Evolutionary conservation across 116 monocot species (phyloP).

Genomic region (Dioscorea cayenensis): DNA sequence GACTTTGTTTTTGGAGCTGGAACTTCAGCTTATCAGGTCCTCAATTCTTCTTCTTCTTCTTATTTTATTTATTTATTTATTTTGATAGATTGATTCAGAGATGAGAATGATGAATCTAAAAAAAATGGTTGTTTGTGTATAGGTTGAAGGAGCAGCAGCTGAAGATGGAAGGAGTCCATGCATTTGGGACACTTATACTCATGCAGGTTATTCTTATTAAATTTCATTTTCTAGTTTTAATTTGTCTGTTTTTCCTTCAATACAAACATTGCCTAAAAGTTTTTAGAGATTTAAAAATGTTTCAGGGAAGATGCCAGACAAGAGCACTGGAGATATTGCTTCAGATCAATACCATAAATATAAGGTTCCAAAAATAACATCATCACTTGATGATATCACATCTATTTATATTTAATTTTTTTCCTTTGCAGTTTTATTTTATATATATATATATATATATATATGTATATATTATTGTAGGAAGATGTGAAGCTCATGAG

Average conservation of each 20-base stretch:
- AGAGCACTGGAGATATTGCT: constrained; percentile 51
- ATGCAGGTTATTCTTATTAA: constrained; percentile 7
- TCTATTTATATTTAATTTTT: background rate
- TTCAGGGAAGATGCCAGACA: constrained; percentile 1
- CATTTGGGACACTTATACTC: constrained; percentile 28
- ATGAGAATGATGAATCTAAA: background rate
- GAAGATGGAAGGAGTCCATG: constrained; percentile 35
- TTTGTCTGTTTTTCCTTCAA: background rate
- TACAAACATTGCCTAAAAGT: too few relatives aligned
- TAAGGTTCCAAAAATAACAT: background rate
- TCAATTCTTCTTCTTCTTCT: background rate
- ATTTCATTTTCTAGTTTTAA: background rate
- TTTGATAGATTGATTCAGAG: background rate
- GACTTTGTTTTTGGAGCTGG: constrained; percentile 64
- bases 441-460: background rate
- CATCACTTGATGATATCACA: too few relatives aligned
- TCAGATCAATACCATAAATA: constrained; percentile 57
- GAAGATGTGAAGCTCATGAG: constrained; percentile 44
- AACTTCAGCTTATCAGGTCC: constrained; percentile 67
- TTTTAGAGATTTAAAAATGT: background rate
- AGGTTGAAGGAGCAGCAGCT: constrained; percentile 16
- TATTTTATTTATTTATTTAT: background rate
- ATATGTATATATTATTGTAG: constrained; percentile 5
- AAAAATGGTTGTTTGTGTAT: background rate
- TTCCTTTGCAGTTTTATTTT: background rate